Percentiles rank a stretch among this genome's conserved stretches.
phyloP scores from a whole-genome alignment of 495 filamentous ascomycete genomes.

The Hyaloscypha hepaticicola region DNA sequence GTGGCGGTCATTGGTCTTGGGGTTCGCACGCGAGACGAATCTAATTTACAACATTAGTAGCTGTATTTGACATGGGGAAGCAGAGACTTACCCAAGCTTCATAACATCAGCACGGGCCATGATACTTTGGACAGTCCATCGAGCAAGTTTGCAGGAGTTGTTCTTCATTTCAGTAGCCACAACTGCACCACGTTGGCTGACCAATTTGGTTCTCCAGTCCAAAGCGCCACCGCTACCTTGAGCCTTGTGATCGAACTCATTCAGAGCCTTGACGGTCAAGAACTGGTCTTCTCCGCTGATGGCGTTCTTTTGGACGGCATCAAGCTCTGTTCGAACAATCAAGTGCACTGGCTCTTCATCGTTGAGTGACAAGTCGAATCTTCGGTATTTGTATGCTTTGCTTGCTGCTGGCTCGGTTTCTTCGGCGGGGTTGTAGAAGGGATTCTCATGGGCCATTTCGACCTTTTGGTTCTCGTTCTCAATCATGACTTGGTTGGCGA shows the following conservation, averaged over 20 bases:
- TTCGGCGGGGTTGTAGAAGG: conserved; percentile 92
- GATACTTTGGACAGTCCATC: conserved; percentile 95
- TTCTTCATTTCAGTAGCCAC: conserved; percentile 99
- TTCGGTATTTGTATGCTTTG: conserved; percentile 97
- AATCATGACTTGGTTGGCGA: conserved; percentile 86
- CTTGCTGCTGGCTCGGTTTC: conserved; percentile 90
- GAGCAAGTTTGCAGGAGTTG: conserved; percentile 94
- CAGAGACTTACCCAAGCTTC: conserved; percentile 79
- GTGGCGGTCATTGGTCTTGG: conserved; percentile 84
- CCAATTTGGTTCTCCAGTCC: conserved; percentile 94
- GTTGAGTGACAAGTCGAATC: conserved; percentile 91
- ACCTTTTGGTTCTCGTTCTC: conserved; percentile 76
- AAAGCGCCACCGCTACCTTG: conserved; percentile 90
- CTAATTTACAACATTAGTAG: conserved; percentile 41
- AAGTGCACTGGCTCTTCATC: conserved; percentile 92
- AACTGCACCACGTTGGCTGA: conserved; percentile 89
- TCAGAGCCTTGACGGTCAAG: conserved; percentile 90
- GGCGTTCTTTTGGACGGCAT: conserved; percentile 92
- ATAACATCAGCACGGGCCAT: conserved; percentile 93
- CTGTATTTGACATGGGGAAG: background rate
- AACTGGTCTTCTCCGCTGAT: conserved; percentile 85
- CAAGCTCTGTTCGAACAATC: conserved; percentile 92
- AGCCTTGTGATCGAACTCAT: conserved; percentile 98
- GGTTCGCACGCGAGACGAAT: conserved; percentile 91
- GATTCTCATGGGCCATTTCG: conserved; percentile 83